These are phyloP conservation scores for Cokeromyces recurvatus DNA, from an alignment of 371 early-diverging fungal species.

Conservation along the genomic window DNA sequence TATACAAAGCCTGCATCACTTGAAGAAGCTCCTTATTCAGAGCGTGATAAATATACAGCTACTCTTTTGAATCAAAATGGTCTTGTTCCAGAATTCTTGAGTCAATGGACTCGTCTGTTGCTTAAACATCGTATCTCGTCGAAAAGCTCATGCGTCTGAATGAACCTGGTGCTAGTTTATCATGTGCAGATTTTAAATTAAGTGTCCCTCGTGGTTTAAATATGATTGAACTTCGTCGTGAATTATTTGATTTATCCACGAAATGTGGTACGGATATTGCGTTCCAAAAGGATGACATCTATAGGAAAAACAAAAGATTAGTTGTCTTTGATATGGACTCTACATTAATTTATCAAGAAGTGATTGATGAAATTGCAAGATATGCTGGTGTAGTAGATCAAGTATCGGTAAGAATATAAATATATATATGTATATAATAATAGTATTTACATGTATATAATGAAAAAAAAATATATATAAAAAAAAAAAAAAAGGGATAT, in stretches of 20 bases:
- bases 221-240: constrained; percentile 58
- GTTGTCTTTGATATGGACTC: constrained; percentile 99
- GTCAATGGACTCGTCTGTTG: constrained; percentile 70
- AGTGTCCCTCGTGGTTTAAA: constrained; percentile 67
- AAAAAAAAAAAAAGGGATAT: too few relatives aligned
- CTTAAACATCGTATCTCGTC: constrained; percentile 68
- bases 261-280: constrained; percentile 79
- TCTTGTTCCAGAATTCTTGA: constrained; percentile 63
- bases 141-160: constrained; percentile 77
- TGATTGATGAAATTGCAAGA: constrained; percentile 96
- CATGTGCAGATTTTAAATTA: constrained; percentile 75
- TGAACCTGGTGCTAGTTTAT: constrained; percentile 47
- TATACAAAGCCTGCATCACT: constrained; percentile 47
- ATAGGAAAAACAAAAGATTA: constrained; percentile 85
- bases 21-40: constrained; percentile 81
- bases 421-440: too few relatives aligned
- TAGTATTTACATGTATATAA: neutral
- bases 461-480: neutral
- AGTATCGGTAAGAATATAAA: constrained; percentile 69
- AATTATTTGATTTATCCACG: constrained; percentile 66
- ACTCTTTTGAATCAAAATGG: constrained; percentile 80
- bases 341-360: constrained; percentile 96
- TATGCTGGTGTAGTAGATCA: constrained; percentile 86
- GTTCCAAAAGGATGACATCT: constrained; percentile 83
- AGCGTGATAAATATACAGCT: constrained; percentile 76